phyloP scores from a whole-genome alignment of 805 yeast species.

The Candida succiphila region DNA sequence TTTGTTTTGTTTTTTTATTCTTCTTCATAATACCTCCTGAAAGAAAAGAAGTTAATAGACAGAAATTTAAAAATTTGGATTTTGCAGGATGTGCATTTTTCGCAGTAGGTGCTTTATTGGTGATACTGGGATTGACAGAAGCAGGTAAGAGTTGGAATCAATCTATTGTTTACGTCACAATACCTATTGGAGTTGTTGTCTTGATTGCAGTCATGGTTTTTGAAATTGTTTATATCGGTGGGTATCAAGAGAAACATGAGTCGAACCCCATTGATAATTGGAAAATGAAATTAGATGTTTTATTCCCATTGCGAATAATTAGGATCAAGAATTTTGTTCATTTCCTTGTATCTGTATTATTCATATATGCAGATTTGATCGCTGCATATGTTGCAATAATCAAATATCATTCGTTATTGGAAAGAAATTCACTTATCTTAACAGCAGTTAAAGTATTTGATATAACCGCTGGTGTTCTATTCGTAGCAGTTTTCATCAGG shows the following conservation, averaged over 20 bases:
- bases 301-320: constrained; percentile 13
- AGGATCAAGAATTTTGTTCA: constrained; percentile 11
- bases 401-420: constrained; percentile 18
- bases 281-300: constrained; percentile 8
- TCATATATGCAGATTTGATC: constrained; percentile 4
- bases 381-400: constrained; percentile 4
- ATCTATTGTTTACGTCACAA: constrained; percentile 27
- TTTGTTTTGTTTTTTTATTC: constrained; percentile 11
- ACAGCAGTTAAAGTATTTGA: constrained; percentile 29
- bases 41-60: constrained; percentile 16
- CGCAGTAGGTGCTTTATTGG: constrained; percentile 24
- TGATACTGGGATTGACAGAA: constrained; percentile 34
- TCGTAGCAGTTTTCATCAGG: constrained; percentile 16
- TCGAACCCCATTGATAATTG: constrained; percentile 4
- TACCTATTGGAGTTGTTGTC: constrained; percentile 25
- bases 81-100: constrained; percentile 24
- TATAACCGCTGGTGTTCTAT: constrained; percentile 18
- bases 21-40: constrained; percentile 19
- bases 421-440: constrained; percentile 20
- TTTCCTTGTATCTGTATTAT: constrained; percentile 5
- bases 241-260: constrained; percentile 3
- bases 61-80: constrained; percentile 20
- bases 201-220: constrained; percentile 17
- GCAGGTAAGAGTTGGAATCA: constrained; percentile 33
- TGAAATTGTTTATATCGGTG: constrained; percentile 18